A percentile compares a stretch with the other conserved stretches of the same genome.
Conservation (phyloP, 768 basidiomycete genomes). For the Roridomyces roridus region DNA sequence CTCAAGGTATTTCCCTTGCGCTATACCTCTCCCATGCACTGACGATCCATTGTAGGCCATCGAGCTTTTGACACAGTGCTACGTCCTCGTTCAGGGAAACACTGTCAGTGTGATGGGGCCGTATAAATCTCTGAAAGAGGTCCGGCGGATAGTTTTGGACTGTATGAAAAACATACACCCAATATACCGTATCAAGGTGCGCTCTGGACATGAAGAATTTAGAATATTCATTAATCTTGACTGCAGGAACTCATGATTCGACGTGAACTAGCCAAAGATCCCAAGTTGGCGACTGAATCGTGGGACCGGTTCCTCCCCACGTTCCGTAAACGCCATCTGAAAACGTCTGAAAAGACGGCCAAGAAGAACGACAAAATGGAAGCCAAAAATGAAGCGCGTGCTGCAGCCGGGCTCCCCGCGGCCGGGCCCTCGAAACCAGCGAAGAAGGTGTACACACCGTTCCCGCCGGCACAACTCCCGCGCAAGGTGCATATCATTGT, state of each 20-base stretch:
- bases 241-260: constrained; percentile 96
- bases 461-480: constrained; percentile 93
- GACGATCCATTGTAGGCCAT: constrained; percentile 72
- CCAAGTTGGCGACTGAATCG: constrained; percentile 89
- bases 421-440: constrained; percentile 56
- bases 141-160: constrained; percentile 93
- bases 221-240: constrained; percentile 6
- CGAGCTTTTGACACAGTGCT: constrained; percentile 94
- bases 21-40: neutral
- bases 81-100: constrained; percentile 96
- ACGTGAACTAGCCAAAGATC: constrained; percentile 97
- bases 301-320: constrained; percentile 98
- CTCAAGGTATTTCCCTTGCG: constrained; percentile 71
- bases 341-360: constrained; percentile 91
- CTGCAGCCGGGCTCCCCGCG: constrained; percentile 68
- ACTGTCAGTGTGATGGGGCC: constrained; percentile 99
- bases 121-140: constrained; percentile 94
- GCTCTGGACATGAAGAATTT: constrained; percentile 6
- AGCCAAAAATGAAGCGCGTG: constrained; percentile 65
- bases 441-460: constrained; percentile 98
- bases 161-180: constrained; percentile 99
- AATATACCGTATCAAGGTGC: constrained; percentile 96
- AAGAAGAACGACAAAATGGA: constrained; percentile 82
- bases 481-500: constrained; percentile 73
- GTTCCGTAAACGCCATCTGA: constrained; percentile 92